Percentiles rank a stretch among this genome's conserved stretches.
Evolutionary conservation across 2,329 filamentous ascomycete species (phyloP).

Genomic region (Tolypocladium paradoxum): DNA sequence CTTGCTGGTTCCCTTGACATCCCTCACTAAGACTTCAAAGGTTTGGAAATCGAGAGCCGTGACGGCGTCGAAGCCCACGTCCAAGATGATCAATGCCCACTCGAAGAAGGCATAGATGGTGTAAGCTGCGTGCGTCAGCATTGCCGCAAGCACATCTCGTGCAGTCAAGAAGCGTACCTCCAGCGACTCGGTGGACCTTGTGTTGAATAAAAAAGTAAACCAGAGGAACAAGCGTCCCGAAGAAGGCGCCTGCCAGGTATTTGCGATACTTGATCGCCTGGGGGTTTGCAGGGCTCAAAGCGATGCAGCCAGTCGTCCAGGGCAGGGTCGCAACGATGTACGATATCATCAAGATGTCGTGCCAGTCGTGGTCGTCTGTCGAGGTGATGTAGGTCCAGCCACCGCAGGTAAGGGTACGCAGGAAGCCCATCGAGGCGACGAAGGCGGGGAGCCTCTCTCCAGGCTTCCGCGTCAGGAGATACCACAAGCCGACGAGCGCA

Average conservation of each 20-base stretch:
- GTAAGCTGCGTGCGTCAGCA: constrained; percentile 54
- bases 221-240: constrained; percentile 78
- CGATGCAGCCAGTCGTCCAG: constrained; percentile 87
- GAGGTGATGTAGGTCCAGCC: constrained; percentile 99
- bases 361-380: constrained; percentile 96
- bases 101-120: constrained; percentile 97
- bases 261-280: constrained; percentile 82
- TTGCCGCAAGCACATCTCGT: background rate
- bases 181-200: constrained; percentile 87
- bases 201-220: constrained; percentile 98
- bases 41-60: constrained; percentile 84
- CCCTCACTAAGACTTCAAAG: constrained; percentile 79
- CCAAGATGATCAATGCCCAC: constrained; percentile 88
- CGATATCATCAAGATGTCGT: constrained; percentile 98
- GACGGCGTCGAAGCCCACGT: constrained; percentile 92
- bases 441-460: constrained; percentile 70
- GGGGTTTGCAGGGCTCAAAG: constrained; percentile 75
- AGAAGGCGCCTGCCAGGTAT: constrained; percentile 72
- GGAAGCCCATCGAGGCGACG: constrained; percentile 66
- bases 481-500: constrained; percentile 83
- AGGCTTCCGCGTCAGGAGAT: constrained; percentile 71
- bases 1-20: constrained; percentile 84
- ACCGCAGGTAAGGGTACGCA: constrained; percentile 87
- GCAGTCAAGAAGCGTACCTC: constrained; percentile 52
- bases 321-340: constrained; percentile 90